phyloP scores from a whole-genome alignment of 441 rosid genomes.

The Macaranga tanarius region DNA sequence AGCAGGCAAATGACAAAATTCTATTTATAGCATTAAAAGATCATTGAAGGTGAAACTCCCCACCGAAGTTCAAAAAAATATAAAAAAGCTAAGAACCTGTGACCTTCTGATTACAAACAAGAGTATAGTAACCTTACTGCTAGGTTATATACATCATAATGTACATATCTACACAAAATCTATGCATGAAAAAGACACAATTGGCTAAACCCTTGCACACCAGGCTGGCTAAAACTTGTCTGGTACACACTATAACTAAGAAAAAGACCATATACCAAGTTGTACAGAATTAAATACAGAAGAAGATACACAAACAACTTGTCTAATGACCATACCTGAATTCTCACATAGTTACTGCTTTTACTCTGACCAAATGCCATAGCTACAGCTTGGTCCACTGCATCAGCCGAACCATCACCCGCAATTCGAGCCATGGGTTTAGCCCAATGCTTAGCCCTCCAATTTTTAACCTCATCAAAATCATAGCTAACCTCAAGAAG shows the following conservation, averaged over 20 bases:
- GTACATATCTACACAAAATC: neutral
- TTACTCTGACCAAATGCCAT: constrained; percentile 83
- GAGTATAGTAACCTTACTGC: neutral
- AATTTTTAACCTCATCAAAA: constrained; percentile 64
- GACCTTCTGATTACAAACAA: neutral
- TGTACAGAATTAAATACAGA: neutral
- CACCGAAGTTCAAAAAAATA: no score
- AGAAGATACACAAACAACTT: neutral
- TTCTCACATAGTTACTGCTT: constrained; percentile 73
- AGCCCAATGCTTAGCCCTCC: constrained; percentile 91
- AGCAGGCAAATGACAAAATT: no score
- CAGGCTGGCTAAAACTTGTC: constrained; percentile 47
- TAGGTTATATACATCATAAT: neutral
- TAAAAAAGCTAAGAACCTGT: constrained; percentile 6
- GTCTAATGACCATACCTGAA: constrained; percentile 61
- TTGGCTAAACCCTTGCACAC: constrained; percentile 27
- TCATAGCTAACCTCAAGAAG: constrained; percentile 65
- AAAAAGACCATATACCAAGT: constrained; percentile 3
- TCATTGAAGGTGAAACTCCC: no score
- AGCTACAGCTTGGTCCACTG: constrained; percentile 94
- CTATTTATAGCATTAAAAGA: no score
- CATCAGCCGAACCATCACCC: constrained; percentile 84
- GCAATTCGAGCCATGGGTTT: constrained; percentile 79
- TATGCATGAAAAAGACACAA: constrained; percentile 20
- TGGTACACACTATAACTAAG: constrained; percentile 10